Conservation (phyloP, 1,139 yeast genomes). For the Starmera stellimalicola region DNA sequence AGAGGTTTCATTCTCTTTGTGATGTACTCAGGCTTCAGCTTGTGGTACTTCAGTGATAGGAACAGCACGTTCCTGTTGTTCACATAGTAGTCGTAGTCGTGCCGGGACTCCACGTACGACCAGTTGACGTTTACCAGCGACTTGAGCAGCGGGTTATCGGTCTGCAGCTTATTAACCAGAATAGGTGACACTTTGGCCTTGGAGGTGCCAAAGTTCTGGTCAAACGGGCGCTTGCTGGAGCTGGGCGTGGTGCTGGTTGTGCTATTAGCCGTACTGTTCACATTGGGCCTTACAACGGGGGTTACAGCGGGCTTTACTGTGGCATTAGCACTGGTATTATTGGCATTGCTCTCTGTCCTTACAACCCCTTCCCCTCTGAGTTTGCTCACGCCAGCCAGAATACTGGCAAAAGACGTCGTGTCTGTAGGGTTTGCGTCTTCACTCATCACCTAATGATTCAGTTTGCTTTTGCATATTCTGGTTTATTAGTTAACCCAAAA, state of each 20-base stretch:
- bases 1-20: conserved; percentile 57
- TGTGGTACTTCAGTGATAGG: conserved; percentile 72
- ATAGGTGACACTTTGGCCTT: no score
- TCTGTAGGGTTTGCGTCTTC: conserved; percentile 19
- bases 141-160: conserved; percentile 50
- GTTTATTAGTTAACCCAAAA: no score
- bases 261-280: no score
- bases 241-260: background rate
- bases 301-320: background rate
- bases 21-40: conserved; percentile 81
- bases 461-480: no score
- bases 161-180: conserved; percentile 44
- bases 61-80: conserved; percentile 62
- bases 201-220: background rate
- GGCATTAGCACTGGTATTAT: background rate
- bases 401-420: conserved; percentile 28
- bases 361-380: background rate
- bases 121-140: conserved; percentile 39
- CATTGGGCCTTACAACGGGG: background rate
- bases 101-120: conserved; percentile 31
- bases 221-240: background rate
- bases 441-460: no score
- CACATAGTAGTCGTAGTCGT: conserved; percentile 61
- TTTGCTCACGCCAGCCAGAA: background rate
- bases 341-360: background rate